Evolutionary conservation across 345 rosid genomes (phyloP).

Genomic region (Atalantia buxifolia): DNA sequence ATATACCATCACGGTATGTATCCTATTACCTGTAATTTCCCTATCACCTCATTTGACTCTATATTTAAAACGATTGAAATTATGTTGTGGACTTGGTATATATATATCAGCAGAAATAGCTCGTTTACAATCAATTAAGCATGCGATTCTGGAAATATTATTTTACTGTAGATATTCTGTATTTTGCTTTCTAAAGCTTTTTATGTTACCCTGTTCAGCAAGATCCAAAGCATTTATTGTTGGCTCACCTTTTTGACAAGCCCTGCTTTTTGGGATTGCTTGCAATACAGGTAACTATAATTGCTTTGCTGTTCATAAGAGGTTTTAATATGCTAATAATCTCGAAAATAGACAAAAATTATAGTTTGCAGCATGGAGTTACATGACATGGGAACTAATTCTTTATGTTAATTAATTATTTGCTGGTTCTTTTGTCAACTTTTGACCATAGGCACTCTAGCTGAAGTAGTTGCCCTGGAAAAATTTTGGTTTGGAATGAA

Average conservation of each 20-base stretch:
- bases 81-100: not conserved
- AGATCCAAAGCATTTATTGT: conserved; percentile 72
- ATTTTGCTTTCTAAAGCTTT: conserved; percentile 12
- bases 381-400: not conserved
- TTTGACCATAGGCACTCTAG: not conserved
- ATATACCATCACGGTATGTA: conserved; percentile 57
- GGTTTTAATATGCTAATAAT: not conserved
- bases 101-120: not conserved
- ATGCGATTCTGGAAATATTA: not conserved
- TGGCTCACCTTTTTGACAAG: conserved; percentile 95
- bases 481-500: not conserved
- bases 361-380: not conserved
- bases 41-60: not conserved
- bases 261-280: conserved; percentile 96
- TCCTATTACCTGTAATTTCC: not conserved
- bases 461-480: not conserved
- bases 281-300: conserved; percentile 60
- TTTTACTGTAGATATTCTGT: not conserved
- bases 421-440: not conserved
- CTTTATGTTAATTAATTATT: not conserved
- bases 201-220: conserved; percentile 43
- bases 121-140: not conserved
- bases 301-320: not conserved
- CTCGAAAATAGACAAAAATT: not conserved
- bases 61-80: not conserved